Percentiles rank a stretch among this genome's conserved stretches.
These are phyloP conservation scores for Nepenthes mirabilis DNA, from an alignment of 148 eudicot species.

Conservation along the genomic window DNA sequence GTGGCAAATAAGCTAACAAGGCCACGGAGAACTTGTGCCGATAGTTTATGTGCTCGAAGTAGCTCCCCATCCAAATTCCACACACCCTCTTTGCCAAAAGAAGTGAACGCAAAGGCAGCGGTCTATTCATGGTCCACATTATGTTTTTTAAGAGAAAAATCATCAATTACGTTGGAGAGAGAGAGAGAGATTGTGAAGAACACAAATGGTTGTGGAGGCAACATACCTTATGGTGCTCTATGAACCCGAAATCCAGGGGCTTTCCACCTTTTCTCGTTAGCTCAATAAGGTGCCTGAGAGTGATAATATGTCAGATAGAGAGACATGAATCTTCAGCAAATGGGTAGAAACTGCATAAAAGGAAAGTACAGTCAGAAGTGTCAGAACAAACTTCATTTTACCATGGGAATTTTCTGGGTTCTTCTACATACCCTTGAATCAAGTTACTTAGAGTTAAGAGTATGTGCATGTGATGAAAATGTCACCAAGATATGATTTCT, in stretches of 20 bases:
- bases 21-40: slow-evolving; percentile 92
- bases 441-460: too few species aligned
- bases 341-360: too few species aligned
- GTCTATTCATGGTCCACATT: slow-evolving; percentile 30
- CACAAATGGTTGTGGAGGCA: background rate
- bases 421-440: too few species aligned
- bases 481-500: too few species aligned
- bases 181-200: background rate
- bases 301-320: background rate
- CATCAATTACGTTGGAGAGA: too few species aligned
- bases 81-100: slow-evolving; percentile 60
- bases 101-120: slow-evolving; percentile 71
- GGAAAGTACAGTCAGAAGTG: background rate
- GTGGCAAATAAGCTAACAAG: slow-evolving; percentile 82
- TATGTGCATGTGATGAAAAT: too few species aligned
- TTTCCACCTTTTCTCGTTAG: slow-evolving; percentile 71
- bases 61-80: slow-evolving; percentile 97
- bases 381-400: too few species aligned
- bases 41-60: slow-evolving; percentile 72
- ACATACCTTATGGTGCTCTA: slow-evolving; percentile 83
- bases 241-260: slow-evolving; percentile 75
- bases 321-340: background rate
- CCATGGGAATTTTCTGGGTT: too few species aligned
- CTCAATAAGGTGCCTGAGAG: slow-evolving; percentile 65
- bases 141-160: background rate